Percentiles rank a stretch among this genome's conserved stretches.
Evolutionary conservation across 2,329 filamentous ascomycete species (phyloP).

Genomic region (Claviceps sorghi): DNA sequence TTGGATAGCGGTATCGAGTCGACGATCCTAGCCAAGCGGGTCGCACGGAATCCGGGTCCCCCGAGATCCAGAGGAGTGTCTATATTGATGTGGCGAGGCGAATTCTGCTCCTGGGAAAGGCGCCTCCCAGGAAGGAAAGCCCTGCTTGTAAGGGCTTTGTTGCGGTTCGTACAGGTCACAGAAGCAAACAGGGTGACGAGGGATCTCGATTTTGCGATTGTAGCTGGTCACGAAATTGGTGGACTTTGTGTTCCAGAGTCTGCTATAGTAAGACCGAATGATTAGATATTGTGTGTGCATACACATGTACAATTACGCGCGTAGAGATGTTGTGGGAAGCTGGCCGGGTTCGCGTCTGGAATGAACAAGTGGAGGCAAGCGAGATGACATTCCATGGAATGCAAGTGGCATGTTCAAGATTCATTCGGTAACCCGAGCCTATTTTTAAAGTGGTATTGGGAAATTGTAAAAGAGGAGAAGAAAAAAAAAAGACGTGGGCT

Average conservation of each 20-base stretch:
- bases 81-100: neutral
- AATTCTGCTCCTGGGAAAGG: neutral
- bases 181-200: neutral
- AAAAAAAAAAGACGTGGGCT: neutral
- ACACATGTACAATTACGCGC: slow-evolving; percentile 1
- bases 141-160: neutral
- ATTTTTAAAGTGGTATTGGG: neutral
- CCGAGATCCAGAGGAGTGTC: neutral
- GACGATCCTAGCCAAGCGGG: slow-evolving; percentile 7
- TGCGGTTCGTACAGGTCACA: neutral
- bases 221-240: neutral
- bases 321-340: slow-evolving; percentile 9
- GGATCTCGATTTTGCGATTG: neutral
- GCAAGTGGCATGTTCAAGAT: neutral
- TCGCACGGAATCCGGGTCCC: neutral
- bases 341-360: slow-evolving; percentile 10
- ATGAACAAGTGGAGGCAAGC: slow-evolving; percentile 8
- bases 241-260: neutral
- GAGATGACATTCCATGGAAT: slow-evolving; percentile 8
- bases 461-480: neutral
- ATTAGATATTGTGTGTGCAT: slow-evolving; percentile 4
- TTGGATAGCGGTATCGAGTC: neutral
- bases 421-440: neutral
- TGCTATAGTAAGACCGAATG: slow-evolving; percentile 3
- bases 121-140: neutral